phyloP scores from a whole-genome alignment of 129 eudicot species.

The Chrysanthemum lavandulifolium region DNA sequence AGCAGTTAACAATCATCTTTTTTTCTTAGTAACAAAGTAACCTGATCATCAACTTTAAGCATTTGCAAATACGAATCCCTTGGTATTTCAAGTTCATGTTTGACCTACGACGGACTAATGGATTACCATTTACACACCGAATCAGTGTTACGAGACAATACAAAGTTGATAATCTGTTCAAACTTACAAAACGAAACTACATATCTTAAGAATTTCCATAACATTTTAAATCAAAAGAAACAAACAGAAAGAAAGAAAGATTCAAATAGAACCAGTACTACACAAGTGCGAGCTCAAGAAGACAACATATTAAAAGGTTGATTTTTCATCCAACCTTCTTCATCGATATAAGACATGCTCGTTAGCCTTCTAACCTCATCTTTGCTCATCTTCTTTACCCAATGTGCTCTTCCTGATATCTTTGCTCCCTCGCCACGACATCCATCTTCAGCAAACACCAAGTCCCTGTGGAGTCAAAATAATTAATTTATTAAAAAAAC shows the following conservation, averaged over 20 bases:
- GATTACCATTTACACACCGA: no score
- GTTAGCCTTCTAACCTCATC: constrained; percentile 31
- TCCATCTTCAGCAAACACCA: constrained; percentile 48
- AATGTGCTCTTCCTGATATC: constrained; percentile 38
- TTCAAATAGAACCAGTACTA: not conserved
- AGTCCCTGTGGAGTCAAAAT: not conserved
- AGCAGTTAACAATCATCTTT: no score
- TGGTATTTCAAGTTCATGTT: no score
- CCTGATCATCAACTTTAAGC: no score
- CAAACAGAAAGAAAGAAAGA: not conserved
- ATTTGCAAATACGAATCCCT: no score
- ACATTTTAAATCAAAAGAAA: not conserved
- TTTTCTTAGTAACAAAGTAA: no score
- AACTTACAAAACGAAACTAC: not conserved
- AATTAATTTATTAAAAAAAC: not conserved
- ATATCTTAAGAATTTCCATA: not conserved
- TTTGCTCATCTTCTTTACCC: constrained; percentile 46
- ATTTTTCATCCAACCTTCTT: constrained; percentile 57
- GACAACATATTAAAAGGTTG: constrained; percentile 40
- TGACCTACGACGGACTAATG: no score
- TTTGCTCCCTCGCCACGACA: constrained; percentile 57
- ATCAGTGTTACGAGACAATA: not conserved
- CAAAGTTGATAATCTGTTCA: not conserved
- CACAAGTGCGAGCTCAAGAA: not conserved
- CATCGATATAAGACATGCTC: constrained; percentile 49